A percentile compares a stretch with the other conserved stretches of the same genome.
Evolutionary conservation across 106 monocot genomes (phyloP).

Genomic region (Triglochin maritima): DNA sequence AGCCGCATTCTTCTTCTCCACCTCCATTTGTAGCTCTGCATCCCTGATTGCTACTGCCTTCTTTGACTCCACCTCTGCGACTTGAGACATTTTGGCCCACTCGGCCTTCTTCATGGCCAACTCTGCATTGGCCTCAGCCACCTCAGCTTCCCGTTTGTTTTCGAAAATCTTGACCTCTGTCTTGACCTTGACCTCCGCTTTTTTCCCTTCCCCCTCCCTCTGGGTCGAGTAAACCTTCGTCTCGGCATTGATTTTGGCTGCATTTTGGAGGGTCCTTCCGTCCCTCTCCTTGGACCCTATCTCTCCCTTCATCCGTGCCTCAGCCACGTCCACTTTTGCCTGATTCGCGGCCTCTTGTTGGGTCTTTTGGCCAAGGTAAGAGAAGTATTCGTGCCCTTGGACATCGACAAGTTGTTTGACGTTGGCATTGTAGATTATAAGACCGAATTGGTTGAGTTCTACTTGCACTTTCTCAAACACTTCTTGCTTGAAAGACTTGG

Average conservation of each 20-base stretch:
- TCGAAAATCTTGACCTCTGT: conserved; percentile 57
- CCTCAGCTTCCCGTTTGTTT: conserved; percentile 61
- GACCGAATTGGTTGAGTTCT: conserved; percentile 60
- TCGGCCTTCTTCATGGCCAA: conserved; percentile 67
- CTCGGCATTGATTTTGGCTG: conserved; percentile 61
- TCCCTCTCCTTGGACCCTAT: conserved; percentile 50
- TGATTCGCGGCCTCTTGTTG: conserved; percentile 64
- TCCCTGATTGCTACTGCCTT: conserved; percentile 63
- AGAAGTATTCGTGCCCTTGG: conserved; percentile 56
- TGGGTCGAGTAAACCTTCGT: conserved; percentile 51
- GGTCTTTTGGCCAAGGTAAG: conserved; percentile 68
- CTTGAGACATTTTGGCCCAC: conserved; percentile 39
- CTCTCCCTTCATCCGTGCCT: conserved; percentile 71
- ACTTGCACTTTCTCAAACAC: conserved; percentile 59
- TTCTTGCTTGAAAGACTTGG: conserved; percentile 49
- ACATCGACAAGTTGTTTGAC: conserved; percentile 68
- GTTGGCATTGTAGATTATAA: conserved; percentile 58
- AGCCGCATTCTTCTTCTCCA: conserved; percentile 59
- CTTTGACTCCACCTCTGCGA: conserved; percentile 52
- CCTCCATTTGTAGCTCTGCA: conserved; percentile 78
- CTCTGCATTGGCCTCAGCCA: conserved; percentile 54
- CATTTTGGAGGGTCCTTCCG: conserved; percentile 49
- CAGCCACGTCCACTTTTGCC: conserved; percentile 62
- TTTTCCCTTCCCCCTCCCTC: conserved; percentile 49
- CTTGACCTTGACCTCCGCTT: conserved; percentile 48